Conservation (phyloP, 2,329 filamentous ascomycete species). For the Penicillium occitanis region DNA sequence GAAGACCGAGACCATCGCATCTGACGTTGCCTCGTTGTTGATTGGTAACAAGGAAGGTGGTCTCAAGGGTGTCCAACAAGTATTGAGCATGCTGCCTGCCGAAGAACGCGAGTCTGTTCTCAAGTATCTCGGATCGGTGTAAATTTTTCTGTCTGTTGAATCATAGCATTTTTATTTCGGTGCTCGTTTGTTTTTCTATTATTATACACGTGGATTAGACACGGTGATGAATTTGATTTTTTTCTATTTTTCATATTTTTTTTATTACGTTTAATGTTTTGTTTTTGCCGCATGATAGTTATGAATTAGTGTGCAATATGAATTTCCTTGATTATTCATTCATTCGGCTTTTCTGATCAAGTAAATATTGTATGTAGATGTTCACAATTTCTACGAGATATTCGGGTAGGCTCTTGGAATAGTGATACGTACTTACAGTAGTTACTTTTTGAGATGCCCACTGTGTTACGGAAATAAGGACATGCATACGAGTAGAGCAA, state of each 20-base stretch:
- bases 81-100: slow-evolving; percentile 82
- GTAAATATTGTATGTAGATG: neutral
- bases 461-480: too few species aligned
- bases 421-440: too few species aligned
- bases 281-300: slow-evolving; percentile 9
- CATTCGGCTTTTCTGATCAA: neutral
- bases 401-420: too few species aligned
- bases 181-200: slow-evolving; percentile 7
- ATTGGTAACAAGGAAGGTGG: slow-evolving; percentile 66
- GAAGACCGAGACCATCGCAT: slow-evolving; percentile 71
- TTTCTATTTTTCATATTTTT: neutral
- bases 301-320: slow-evolving; percentile 20
- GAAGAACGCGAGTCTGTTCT: slow-evolving; percentile 84
- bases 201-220: slow-evolving; percentile 9
- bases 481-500: neutral
- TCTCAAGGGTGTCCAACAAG: slow-evolving; percentile 81
- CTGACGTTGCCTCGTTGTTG: slow-evolving; percentile 68
- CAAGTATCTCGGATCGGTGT: slow-evolving; percentile 47
- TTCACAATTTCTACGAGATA: too few species aligned
- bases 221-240: neutral
- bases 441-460: too few species aligned
- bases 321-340: slow-evolving; percentile 14
- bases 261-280: neutral
- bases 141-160: slow-evolving; percentile 7
- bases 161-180: slow-evolving; percentile 1